These are phyloP conservation scores for Chlorella variabilis DNA, from an alignment of 163 green algal species.

Conservation along the genomic window DNA sequence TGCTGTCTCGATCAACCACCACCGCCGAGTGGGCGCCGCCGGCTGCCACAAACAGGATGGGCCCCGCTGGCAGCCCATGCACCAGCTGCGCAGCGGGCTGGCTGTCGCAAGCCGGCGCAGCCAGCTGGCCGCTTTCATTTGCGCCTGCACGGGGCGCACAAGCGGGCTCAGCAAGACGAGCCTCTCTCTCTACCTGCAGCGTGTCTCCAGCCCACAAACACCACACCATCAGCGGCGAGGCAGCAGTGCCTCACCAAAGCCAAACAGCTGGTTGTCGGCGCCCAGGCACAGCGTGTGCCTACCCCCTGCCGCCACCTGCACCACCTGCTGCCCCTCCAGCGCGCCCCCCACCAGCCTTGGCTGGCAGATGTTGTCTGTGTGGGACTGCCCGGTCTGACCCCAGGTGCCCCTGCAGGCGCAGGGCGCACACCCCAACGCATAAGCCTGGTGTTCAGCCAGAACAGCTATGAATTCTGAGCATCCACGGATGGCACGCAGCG, in stretches of 20 bases:
- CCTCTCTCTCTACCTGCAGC: too few relatives aligned
- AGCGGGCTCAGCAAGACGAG: too few relatives aligned
- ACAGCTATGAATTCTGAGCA: too few relatives aligned
- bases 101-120: background rate
- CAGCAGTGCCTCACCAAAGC: constrained; percentile 16
- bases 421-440: too few relatives aligned
- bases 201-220: too few relatives aligned
- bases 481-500: too few relatives aligned
- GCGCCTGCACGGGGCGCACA: background rate
- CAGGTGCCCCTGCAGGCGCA: constrained; percentile 41
- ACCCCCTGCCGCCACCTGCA: constrained; percentile 56
- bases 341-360: constrained; percentile 15
- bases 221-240: too few relatives aligned
- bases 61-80: constrained; percentile 13
- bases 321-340: constrained; percentile 44
- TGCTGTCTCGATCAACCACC: constrained; percentile 19
- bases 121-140: constrained; percentile 55
- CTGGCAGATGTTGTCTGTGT: constrained; percentile 46
- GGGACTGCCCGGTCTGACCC: constrained; percentile 60
- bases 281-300: constrained; percentile 56
- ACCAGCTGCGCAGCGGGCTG: constrained; percentile 12
- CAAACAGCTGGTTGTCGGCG: constrained; percentile 37
- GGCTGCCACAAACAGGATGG: constrained; percentile 34
- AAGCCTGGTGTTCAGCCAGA: too few relatives aligned
- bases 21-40: constrained; percentile 43